Percentiles rank a stretch among this genome's conserved stretches.
These are phyloP conservation scores for Penicillium cosmopolitanum DNA, from an alignment of 495 filamentous ascomycete genomes.

Conservation along the genomic window DNA sequence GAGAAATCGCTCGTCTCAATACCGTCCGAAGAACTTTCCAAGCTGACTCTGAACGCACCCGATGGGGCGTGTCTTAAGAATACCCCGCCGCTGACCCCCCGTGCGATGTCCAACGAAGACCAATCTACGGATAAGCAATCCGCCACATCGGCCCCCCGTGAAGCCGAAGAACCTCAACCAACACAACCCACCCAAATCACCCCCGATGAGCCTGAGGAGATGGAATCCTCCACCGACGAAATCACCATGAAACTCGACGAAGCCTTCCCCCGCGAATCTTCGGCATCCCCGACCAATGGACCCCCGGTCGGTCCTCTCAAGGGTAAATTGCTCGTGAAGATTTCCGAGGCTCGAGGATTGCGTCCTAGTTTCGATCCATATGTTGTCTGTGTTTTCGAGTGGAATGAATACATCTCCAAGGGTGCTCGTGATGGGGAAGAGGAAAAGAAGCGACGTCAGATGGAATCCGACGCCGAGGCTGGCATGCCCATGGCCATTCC, in stretches of 20 bases:
- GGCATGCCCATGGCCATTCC: constrained; percentile 91
- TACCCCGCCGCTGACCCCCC: constrained; percentile 83
- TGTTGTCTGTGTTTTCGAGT: constrained; percentile 95
- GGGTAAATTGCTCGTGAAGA: constrained; percentile 88
- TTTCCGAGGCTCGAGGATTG: constrained; percentile 80
- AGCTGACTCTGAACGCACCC: constrained; percentile 81
- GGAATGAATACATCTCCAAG: constrained; percentile 92
- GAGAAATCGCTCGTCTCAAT: constrained; percentile 53
- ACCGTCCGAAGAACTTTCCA: constrained; percentile 72
- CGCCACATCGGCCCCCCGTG: constrained; percentile 34
- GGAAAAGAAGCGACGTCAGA: constrained; percentile 50
- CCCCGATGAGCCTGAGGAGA: constrained; percentile 29
- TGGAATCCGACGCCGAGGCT: constrained; percentile 70
- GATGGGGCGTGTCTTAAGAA: constrained; percentile 73
- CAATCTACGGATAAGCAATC: constrained; percentile 40
- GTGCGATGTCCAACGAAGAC: constrained; percentile 74
- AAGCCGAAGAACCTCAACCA: constrained; percentile 28
- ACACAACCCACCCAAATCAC: constrained; percentile 3
- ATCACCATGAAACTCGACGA: constrained; percentile 50
- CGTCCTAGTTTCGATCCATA: constrained; percentile 86
- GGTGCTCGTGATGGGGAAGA: constrained; percentile 67
- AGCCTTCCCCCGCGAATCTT: constrained; percentile 41
- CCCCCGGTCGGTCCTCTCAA: constrained; percentile 75
- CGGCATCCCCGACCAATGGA: constrained; percentile 43
- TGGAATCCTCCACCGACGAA: constrained; percentile 41